Conservation (phyloP, 176 grass and related monocot genomes). For the Hordeum vulgare region MorexV3_pseudomolecules_assembly NC_058519.1:56498105-56498604, state of each 20-base stretch:
- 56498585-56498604: constrained; percentile 99
- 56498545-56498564: constrained; percentile 91
- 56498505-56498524: constrained; percentile 80
- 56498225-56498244: constrained; percentile 99
- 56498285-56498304: constrained; percentile 98
- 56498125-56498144: not conserved
- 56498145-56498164: constrained; percentile 1
- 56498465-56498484: constrained; percentile 12
- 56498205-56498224: constrained; percentile 92
- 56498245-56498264: constrained; percentile 90
- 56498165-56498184: constrained; percentile 70
- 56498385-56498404: constrained; percentile 19
- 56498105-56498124: not conserved
- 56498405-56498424: not conserved
- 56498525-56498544: constrained; percentile 95
- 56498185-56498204: constrained; percentile 84
- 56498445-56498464: not conserved
- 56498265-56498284: constrained; percentile 75
- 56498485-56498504: constrained; percentile 71
- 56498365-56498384: constrained; percentile 56
- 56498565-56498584: constrained; percentile 80
- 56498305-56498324: constrained; percentile 95
- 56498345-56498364: constrained; percentile 99
- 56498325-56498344: constrained; percentile 71
- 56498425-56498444: not conserved